Evolutionary conservation across 345 rosid species (phyloP), one percentile per base, ranked within the genome.

Genomic region (Rubroshorea leprosula): DNA sequence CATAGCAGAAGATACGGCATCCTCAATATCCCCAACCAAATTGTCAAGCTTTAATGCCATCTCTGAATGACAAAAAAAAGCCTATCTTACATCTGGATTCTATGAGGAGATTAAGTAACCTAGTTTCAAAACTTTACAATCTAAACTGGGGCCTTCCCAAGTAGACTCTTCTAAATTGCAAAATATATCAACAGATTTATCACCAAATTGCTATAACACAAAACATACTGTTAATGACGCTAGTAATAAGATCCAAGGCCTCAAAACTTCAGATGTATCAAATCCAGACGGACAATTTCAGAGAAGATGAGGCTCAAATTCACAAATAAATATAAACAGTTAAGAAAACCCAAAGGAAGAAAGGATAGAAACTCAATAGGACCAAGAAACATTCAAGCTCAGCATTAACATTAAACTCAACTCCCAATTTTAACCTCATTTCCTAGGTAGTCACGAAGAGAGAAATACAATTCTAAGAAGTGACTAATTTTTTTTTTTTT

Each of bases 11-110:
- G 88, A 79, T 47, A 89, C 95, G 43, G 82, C 85, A 79, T 93
- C 99, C 77, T 93, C 99, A 25, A 93, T 82, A 29, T 89, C 96
- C 64, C 97, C 96, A 50, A 85, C 83, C 66, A 89, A 64, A 64
- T 74, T 74, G 68, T 89, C 92, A 17, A 93, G 92, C 67, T 85
- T 93, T 54, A 87, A 67, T 24, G 96, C 90, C 14, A 94, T 82
- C 80, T 83, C 99, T 93, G 96, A 58, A 71, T 76, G 64, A 67
- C 56, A 63, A 17, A 77, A 68, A 18, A 50, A 55, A 59, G 22
- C 21, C 11, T 23, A 56, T 39, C 23, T 21, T 25, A 26, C 21
- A 56, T 38, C 15, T 41, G 26, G 46, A 43, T 41, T 56, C 20
- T 22, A 56, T 16, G 12, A 23, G 35, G 10, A 43, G 38, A 17